Percentiles rank a stretch among this genome's conserved stretches.
Evolutionary conservation across 2,329 filamentous ascomycete genomes (phyloP).

Genomic region (Coniochaeta hoffmannii): DNA sequence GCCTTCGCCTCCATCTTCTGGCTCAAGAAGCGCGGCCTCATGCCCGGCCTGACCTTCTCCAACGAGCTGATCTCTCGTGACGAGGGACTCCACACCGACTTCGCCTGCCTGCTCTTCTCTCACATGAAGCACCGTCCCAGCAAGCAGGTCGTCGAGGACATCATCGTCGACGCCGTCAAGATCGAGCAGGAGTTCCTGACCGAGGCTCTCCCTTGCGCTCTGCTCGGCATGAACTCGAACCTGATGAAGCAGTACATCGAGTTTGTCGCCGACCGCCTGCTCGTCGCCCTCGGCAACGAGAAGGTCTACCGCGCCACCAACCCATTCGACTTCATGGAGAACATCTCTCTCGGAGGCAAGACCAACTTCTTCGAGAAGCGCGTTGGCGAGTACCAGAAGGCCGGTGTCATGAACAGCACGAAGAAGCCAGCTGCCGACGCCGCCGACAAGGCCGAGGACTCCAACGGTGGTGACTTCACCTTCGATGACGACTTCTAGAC

Average conservation of each 20-base stretch:
- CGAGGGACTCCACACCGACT: conserved; percentile 98
- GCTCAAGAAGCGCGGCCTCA: conserved; percentile 99
- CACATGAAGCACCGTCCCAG: conserved; percentile 87
- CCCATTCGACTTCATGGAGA: conserved; percentile 99
- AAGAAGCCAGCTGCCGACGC: conserved; percentile 52
- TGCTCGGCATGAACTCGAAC: conserved; percentile 94
- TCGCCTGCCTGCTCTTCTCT: conserved; percentile 95
- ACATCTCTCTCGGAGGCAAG: conserved; percentile 97
- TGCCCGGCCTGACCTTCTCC: conserved; percentile 97
- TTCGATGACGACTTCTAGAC: conserved; percentile 96
- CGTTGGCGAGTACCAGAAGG: conserved; percentile 98
- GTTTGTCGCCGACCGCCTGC: conserved; percentile 93
- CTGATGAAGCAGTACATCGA: conserved; percentile 99
- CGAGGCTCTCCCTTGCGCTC: conserved; percentile 83
- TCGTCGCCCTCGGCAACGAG: conserved; percentile 86
- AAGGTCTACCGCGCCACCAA: conserved; percentile 91
- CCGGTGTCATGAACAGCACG: conserved; percentile 91
- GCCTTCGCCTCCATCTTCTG: conserved; percentile 99
- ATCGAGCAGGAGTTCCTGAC: conserved; percentile 99
- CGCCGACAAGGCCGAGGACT: conserved; percentile 39
- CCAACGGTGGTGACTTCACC: conserved; percentile 70
- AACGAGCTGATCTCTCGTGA: conserved; percentile 99
- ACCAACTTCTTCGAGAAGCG: conserved; percentile 99
- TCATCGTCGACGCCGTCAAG: conserved; percentile 87
- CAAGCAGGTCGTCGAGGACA: conserved; percentile 71